Base-by-base conservation (phyloP, 1,284 basidiomycete genomes). In the Tetrapyrgos nigripes region DNA sequence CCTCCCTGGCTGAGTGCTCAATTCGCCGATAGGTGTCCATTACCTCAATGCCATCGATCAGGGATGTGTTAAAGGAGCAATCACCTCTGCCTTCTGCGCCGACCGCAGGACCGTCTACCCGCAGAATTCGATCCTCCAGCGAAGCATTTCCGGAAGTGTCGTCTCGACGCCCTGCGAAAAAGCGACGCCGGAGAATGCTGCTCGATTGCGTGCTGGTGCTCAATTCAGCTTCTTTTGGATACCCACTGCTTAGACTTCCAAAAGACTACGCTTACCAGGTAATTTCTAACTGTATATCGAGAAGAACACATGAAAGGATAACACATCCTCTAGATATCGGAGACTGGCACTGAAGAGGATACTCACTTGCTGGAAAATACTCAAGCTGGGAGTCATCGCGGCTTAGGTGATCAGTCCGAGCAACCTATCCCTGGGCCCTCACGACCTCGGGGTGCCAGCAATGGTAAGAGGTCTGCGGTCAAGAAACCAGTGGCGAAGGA, bases 131-230 rank as follows among this genome's bases (percentile, higher is more conserved):
- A n/a, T n/a, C 37, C 4, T 40, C 37, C 5, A 40, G 37, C 19
- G 14, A 17, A 40, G 17, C 17, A 5, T 5, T n/a, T 40, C 19
- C 37, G 5, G 14, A n/a, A 17, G 13, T n/a, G 13, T 17, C 8
- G 37, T 40, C 17, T 33, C 9, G 9, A 14, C 14, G 14, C 28
- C 21, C 33, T 23, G 17, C 43, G 5, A 9, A 24, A 19, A 28
- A 3, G 19, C 53, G 4, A 53, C 24, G 45, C 59, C 59, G 43
- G 48, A 54, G 27, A 60, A 37, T 29, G 33, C 31, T 62, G 19
- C 61, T 61, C 27, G 62, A 65, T 29, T 55, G 57, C 24, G 61
- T 67, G 5, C 59, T 65, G 17, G 37, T 48, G 9, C 60, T 58
- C 19, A 59, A 62, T 13, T 61, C 48, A 24, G 54, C 14, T 58